phyloP scores from a whole-genome alignment of 2,329 filamentous ascomycete species.

The Didymosphaeria variabile region DNA sequence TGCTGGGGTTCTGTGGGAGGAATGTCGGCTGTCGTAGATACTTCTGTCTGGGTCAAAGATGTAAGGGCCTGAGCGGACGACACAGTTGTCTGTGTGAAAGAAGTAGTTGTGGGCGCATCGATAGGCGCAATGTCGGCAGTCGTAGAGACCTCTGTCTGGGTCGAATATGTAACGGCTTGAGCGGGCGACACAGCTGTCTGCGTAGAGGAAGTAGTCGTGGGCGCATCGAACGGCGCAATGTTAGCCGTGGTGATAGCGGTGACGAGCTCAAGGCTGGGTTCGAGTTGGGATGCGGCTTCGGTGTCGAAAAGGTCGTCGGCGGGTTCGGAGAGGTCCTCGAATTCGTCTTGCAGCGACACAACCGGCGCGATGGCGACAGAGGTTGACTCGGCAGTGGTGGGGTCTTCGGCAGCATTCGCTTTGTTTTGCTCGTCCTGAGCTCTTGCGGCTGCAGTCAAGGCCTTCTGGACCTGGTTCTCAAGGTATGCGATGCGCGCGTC shows the following conservation, averaged over 20 bases:
- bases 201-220: not conserved
- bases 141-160: not conserved
- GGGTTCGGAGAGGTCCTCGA: not conserved
- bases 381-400: not conserved
- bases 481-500: conserved; percentile 11
- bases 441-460: not conserved
- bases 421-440: not conserved
- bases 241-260: not conserved
- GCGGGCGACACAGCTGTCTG: conserved; percentile 2
- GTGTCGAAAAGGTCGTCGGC: not conserved
- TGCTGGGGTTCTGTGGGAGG: not conserved
- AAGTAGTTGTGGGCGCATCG: not conserved
- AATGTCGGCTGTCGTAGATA: not conserved
- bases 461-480: conserved; percentile 5
- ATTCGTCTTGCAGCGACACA: not conserved
- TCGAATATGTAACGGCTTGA: not conserved
- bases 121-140: not conserved
- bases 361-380: not conserved
- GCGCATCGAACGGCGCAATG: not conserved
- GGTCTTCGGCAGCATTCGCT: not conserved
- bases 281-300: not conserved
- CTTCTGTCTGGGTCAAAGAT: no score
- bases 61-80: no score
- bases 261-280: not conserved
- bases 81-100: no score